Evolutionary conservation across 192 early-diverging fungal species (phyloP), one percentile per base, ranked within the genome.

Genomic region (Umbelopsis ramanniana): DNA sequence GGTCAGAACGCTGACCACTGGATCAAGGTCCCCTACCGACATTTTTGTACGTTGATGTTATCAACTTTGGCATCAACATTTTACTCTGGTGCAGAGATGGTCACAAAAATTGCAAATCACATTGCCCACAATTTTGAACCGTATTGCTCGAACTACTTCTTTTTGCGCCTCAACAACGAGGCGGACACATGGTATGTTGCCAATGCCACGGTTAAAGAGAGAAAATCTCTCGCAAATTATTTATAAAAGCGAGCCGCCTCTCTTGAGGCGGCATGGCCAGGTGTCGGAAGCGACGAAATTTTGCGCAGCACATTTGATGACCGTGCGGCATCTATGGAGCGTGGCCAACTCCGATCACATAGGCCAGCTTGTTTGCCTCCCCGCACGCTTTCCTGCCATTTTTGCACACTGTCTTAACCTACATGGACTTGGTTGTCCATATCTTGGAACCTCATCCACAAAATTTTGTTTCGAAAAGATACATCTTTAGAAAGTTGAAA

Each of bases 381-480:
- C 24, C 52, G 24, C n/a, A 54, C 24, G 22, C 24, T 54, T 54
- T 7, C n/a, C 52, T 54, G 24, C 52, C 52, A 54, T 54, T 54
- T 22, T 24, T 54, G 24, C 24, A 54, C 24, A 9, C 10, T 24
- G 52, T 26, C 10, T 4, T 54, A 22, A 4, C 52, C 10, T 54
- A 54, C 52, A 54, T 54, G 52, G 52, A 26, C 52, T 24, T 24
- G 22, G 22, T 24, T 7, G 52, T 54, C 52, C 52, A 54, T 22
- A 54, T 54, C 24, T 26, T 22, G 22, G 52, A 54, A 22, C 24
- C 52, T 2, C 22, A 24, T 24, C 52, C 52, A 4, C 22, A 54
- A 26, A 23, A 22, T 12, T 26, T 26, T 54, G 22, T 12, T 4
- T 54, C 52, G 3, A 54, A 54, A 26, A 22, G 22, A 26, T 26